phyloP scores from a whole-genome alignment of 106 monocot species.

The Gastrodia elata region DNA sequence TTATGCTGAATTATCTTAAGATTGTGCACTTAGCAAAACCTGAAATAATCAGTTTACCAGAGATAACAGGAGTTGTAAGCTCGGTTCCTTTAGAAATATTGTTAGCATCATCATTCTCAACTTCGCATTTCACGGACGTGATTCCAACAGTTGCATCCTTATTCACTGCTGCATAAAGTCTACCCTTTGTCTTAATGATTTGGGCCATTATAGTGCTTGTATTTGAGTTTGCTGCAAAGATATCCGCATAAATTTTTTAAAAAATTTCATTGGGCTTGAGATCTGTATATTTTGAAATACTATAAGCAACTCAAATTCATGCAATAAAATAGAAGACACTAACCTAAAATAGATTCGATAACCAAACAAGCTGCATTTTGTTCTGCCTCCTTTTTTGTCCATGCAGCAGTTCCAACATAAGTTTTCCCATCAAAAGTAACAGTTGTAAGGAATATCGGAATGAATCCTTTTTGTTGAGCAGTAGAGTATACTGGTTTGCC shows the following conservation, averaged over 20 bases:
- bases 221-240: conserved; percentile 29
- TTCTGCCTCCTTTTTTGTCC: conserved; percentile 63
- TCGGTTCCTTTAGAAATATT: background rate
- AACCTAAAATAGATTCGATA: conserved; percentile 56
- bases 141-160: background rate
- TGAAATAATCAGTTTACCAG: too few relatives aligned
- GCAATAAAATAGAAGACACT: background rate
- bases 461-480: conserved; percentile 3
- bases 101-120: background rate
- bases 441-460: conserved; percentile 29
- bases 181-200: conserved; percentile 35
- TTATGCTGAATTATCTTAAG: too few relatives aligned
- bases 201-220: conserved; percentile 20
- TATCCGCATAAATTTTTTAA: background rate
- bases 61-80: too few relatives aligned
- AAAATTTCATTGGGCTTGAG: background rate
- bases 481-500: conserved; percentile 30
- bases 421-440: conserved; percentile 34
- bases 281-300: conserved; percentile 8
- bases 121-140: too few relatives aligned
- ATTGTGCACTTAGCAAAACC: too few relatives aligned
- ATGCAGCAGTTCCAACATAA: conserved; percentile 28
- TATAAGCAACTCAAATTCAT: background rate
- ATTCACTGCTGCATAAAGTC: conserved; percentile 9
- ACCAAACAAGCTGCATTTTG: conserved; percentile 47